phyloP scores from a whole-genome alignment of 2,329 filamentous ascomycete genomes.

The Stachybotrys elegans region DNA sequence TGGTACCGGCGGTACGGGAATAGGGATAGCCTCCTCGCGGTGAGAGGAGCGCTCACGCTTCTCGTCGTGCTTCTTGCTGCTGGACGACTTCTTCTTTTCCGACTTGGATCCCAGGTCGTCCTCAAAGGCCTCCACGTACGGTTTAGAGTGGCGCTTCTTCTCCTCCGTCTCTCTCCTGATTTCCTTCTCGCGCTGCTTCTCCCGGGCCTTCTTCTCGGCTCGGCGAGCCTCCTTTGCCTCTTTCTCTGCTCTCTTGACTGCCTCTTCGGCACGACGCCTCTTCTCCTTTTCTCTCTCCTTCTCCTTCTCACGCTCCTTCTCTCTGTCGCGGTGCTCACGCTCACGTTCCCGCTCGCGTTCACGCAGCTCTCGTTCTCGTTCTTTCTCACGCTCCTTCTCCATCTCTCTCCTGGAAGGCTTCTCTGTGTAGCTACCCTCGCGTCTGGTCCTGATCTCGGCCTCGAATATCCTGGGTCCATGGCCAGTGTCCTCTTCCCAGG shows the following conservation, averaged over 20 bases:
- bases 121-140: conserved; percentile 29
- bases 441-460: conserved; percentile 32
- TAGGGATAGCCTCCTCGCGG: conserved; percentile 22
- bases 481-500: conserved; percentile 43
- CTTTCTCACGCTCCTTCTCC: conserved; percentile 29
- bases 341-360: conserved; percentile 26
- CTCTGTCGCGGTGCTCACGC: conserved; percentile 17
- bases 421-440: conserved; percentile 43
- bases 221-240: conserved; percentile 27
- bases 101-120: conserved; percentile 23
- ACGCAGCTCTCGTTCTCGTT: conserved; percentile 26
- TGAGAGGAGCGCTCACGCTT: conserved; percentile 28
- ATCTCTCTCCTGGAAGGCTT: conserved; percentile 38
- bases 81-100: conserved; percentile 32
- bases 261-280: conserved; percentile 16
- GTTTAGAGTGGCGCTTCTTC: conserved; percentile 29
- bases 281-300: conserved; percentile 13
- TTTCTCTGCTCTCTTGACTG: conserved; percentile 23
- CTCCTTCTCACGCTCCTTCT: conserved; percentile 18
- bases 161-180: conserved; percentile 27
- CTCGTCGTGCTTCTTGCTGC: conserved; percentile 33
- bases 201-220: conserved; percentile 31
- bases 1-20: conserved; percentile 13
- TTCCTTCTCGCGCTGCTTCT: conserved; percentile 35
- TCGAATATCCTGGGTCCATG: conserved; percentile 37